Base-by-base conservation (phyloP, 805 yeast species). In the Hanseniaspora mollemarum region DNA sequence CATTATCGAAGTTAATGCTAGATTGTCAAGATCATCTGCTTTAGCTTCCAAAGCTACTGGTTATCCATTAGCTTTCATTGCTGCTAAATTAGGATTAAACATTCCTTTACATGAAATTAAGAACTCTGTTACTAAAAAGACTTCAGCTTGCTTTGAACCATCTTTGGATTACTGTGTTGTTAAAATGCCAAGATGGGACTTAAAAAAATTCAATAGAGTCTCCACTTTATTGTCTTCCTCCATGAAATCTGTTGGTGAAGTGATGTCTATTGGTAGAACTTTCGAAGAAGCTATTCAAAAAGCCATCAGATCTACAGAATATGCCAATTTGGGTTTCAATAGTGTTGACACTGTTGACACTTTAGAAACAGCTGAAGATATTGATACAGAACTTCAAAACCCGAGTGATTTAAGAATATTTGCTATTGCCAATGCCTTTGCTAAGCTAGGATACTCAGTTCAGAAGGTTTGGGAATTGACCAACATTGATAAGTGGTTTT, bases 231-330 rank as follows among this genome's bases (percentile, higher is more conserved):
- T 90, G 63, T 95, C 96, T 43, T 85, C 95, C 9, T 80, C 96
- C 40, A 90, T 90, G 98, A 90, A 90, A 69, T 88, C 96, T 54
- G 98, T 90, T 51, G 98, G 98, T 67, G 98, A 90, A 70, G 98
- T 90, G 54, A 90, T 90, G 98, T 94, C 96, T 42, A 92, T 90
- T 63, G 98, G 98, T 63, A 82, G 98, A 71, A 90, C 81, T 57
- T 90, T 90, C 65, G 98, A 90, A 72, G 98, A 90, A 71, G 83
- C 96, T 32, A 82, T 90, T 75, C 96, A 92, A 73, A 90, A 90
- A 74, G 97, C 97, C 40, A 80, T 90, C 57, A 81, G 98, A 71
- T 84, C 95, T 16, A 87, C 95, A 31, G 98, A 92, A 65, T 90
- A 92, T 68, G 94, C 84, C 56, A 92, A 92, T 73, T 72, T 87